Evolutionary conservation across 805 yeast species (phyloP).

Genomic region (Saccharomycopsis fermentans): DNA sequence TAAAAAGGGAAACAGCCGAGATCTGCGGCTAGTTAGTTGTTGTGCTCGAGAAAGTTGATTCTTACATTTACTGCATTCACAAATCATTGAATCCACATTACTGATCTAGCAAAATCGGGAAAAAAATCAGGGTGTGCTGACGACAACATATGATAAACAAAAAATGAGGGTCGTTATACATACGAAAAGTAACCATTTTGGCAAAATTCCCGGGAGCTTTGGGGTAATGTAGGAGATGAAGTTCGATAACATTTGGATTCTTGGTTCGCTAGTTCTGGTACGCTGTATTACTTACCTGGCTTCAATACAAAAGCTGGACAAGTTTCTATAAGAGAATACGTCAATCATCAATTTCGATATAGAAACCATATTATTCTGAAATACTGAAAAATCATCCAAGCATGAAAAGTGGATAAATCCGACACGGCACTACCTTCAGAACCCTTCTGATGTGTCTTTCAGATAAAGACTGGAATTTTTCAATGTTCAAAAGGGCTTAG

Average conservation of each 20-base stretch:
- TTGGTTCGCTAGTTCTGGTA: not conserved
- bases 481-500: no score
- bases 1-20: conserved; percentile 85
- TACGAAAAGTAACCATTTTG: conserved; percentile 70
- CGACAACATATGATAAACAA: not conserved
- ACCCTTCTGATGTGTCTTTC: not conserved
- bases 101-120: no score
- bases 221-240: conserved; percentile 23
- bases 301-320: not conserved
- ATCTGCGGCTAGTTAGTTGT: conserved; percentile 27
- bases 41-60: conserved; percentile 21
- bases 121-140: no score
- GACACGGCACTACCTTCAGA: not conserved
- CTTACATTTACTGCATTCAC: no score
- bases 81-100: no score
- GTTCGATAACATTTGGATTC: not conserved
- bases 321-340: no score
- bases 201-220: conserved; percentile 45
- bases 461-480: no score
- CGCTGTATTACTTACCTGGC: not conserved
- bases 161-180: not conserved
- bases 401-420: no score
- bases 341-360: not conserved
- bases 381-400: not conserved
- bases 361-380: not conserved